These are phyloP conservation scores for Theobroma grandiflorum DNA, from an alignment of 441 rosid genomes.

Conservation along the genomic window DNA sequence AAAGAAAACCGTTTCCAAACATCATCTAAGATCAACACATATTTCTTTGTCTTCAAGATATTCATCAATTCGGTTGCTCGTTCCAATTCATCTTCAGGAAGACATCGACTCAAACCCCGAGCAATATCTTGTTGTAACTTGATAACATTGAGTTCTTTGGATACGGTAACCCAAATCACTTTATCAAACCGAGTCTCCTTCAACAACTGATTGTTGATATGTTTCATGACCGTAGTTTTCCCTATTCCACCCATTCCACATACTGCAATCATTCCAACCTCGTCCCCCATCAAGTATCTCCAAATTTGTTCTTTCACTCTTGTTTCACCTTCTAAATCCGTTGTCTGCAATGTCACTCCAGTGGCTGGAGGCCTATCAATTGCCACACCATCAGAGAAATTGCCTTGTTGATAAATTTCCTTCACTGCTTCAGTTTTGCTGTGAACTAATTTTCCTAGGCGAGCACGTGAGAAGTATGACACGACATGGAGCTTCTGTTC, in stretches of 20 bases:
- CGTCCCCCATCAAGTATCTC: not conserved
- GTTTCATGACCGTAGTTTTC: slow-evolving; percentile 24
- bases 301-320: not conserved
- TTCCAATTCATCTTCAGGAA: slow-evolving; percentile 22
- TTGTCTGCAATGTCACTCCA: not conserved
- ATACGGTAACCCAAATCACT: slow-evolving; percentile 51
- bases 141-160: slow-evolving; percentile 43
- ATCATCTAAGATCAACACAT: slow-evolving; percentile 53
- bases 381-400: not conserved
- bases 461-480: not conserved
- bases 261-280: slow-evolving; percentile 3
- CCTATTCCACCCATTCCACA: slow-evolving; percentile 22
- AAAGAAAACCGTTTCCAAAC: slow-evolving; percentile 55
- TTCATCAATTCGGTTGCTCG: slow-evolving; percentile 41
- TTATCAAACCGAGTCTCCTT: slow-evolving; percentile 21
- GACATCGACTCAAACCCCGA: slow-evolving; percentile 19
- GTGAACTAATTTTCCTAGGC: not conserved
- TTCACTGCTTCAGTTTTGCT: not conserved
- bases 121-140: slow-evolving; percentile 48
- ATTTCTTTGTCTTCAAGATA: slow-evolving; percentile 38
- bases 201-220: slow-evolving; percentile 11
- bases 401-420: not conserved
- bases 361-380: not conserved
- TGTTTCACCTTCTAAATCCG: not conserved
- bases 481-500: not conserved